Conservation (phyloP, 2,329 filamentous ascomycete species). For the Colletotrichum costaricense region DNA sequence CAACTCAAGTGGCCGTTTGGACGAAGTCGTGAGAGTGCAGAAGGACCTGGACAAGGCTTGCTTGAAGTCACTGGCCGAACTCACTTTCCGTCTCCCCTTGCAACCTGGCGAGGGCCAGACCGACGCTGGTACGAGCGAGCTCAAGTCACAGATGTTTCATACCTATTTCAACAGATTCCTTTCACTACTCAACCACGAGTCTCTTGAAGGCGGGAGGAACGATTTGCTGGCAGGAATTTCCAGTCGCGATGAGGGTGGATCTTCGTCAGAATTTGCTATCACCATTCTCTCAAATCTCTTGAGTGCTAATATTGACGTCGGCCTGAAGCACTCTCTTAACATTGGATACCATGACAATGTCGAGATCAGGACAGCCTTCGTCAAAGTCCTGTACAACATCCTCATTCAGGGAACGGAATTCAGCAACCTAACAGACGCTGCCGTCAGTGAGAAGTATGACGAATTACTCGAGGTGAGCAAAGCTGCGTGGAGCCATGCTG, state of each 20-base stretch:
- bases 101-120: conserved; percentile 74
- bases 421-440: conserved; percentile 74
- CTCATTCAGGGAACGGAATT: conserved; percentile 79
- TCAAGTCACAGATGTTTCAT: conserved; percentile 78
- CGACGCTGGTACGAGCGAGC: conserved; percentile 74
- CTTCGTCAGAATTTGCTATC: conserved; percentile 72
- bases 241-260: conserved; percentile 63
- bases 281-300: conserved; percentile 76
- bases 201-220: conserved; percentile 53
- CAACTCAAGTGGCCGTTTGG: conserved; percentile 55
- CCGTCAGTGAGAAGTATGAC: conserved; percentile 76
- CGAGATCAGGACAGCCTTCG: conserved; percentile 76
- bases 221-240: conserved; percentile 48
- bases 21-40: conserved; percentile 69
- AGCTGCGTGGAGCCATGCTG: conserved; percentile 9
- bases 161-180: conserved; percentile 78
- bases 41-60: conserved; percentile 75
- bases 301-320: conserved; percentile 78
- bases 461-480: conserved; percentile 67
- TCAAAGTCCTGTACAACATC: conserved; percentile 78
- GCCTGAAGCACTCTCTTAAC: conserved; percentile 75
- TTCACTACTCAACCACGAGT: conserved; percentile 71
- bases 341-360: conserved; percentile 79
- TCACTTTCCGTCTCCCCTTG: conserved; percentile 74
- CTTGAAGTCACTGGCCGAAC: conserved; percentile 71